Base-by-base conservation (phyloP, 2,329 filamentous ascomycete species). In the Diplodia corticola region DNA sequence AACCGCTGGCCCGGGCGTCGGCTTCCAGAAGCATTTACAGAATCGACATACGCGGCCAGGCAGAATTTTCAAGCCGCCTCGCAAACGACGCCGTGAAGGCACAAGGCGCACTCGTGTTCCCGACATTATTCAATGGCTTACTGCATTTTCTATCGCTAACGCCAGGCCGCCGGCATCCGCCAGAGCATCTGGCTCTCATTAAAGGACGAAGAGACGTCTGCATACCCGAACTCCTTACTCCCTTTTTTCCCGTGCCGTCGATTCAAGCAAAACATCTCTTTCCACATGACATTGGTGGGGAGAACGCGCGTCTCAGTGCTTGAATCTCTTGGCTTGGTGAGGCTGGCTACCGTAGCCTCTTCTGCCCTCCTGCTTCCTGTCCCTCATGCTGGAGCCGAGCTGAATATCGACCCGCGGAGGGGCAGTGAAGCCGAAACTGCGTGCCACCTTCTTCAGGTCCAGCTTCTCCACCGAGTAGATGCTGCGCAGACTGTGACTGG, bases 381-480 rank as follows among this genome's bases (percentile, higher is more conserved):
- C 91, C 70, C 88, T 83, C 87, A 95, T 86, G 75, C 91, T 91
- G 5, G 91, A 88, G 0, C 91, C 91, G 13, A 96, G 81, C 55
- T 87, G 87, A 71, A 96, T 89, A 75, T 96, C 91, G 44, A 96
- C 88, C 64, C 91, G 83, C 3, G 92, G 92, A 20, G 92, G 91
- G 0, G 88, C 86, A 4, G 83, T 79, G 78, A 96, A 96, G 0
- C 92, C 92, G 74, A 95, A 96, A 70, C 88, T 87, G 83, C 92
- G 94, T 61, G 91, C 91, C 3, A 96, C 89, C 80, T 93, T 94
- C 72, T 89, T 87, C 20, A 96, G 82, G 75, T 96, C 92, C 13
- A 95, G 82, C 75, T 92, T 91, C 77, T 92, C 84, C 63, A 96
- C 88, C 76, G 94, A 91, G 75, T 94, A 96, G 44, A 96, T 89